A percentile compares a stretch with the other conserved stretches of the same genome.
Conservation (phyloP, 1,284 basidiomycete genomes). For the Veloboletus limbatus region DNA sequence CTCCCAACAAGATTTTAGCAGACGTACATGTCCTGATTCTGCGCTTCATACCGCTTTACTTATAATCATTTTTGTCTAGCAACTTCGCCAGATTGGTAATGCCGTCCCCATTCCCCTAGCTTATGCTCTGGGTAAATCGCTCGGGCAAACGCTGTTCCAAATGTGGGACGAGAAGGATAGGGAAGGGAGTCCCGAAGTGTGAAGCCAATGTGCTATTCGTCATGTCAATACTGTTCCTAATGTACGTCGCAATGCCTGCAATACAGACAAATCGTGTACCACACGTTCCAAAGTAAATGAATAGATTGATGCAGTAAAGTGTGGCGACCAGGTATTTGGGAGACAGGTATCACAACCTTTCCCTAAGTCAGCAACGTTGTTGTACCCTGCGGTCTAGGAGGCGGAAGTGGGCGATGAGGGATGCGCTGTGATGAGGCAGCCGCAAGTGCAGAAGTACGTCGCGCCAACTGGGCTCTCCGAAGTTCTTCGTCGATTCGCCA, state of each 20-base stretch:
- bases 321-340: slow-evolving; percentile 19
- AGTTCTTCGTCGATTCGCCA: slow-evolving; percentile 84
- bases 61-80: slow-evolving; percentile 38
- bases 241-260: neutral
- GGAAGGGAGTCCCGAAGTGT: slow-evolving; percentile 47
- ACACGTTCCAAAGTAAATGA: neutral
- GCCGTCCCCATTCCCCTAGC: slow-evolving; percentile 69
- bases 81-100: slow-evolving; percentile 70
- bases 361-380: slow-evolving; percentile 17
- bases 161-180: slow-evolving; percentile 42
- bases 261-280: slow-evolving; percentile 1
- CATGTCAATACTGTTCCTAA: slow-evolving; percentile 3
- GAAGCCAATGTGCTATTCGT: neutral
- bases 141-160: slow-evolving; percentile 48
- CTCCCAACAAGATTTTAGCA: slow-evolving; percentile 34
- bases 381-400: slow-evolving; percentile 15
- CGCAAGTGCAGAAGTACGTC: slow-evolving; percentile 39
- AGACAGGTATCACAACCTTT: slow-evolving; percentile 16
- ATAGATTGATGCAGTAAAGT: no score
- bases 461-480: slow-evolving; percentile 49
- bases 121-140: slow-evolving; percentile 55
- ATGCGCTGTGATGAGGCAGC: slow-evolving; percentile 36
- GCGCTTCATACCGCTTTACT: neutral
- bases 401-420: slow-evolving; percentile 31
- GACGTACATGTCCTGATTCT: slow-evolving; percentile 45